Evolutionary conservation across 1,284 basidiomycete species (phyloP).

Genomic region (Apiotrichum akiyoshidainum): DNA sequence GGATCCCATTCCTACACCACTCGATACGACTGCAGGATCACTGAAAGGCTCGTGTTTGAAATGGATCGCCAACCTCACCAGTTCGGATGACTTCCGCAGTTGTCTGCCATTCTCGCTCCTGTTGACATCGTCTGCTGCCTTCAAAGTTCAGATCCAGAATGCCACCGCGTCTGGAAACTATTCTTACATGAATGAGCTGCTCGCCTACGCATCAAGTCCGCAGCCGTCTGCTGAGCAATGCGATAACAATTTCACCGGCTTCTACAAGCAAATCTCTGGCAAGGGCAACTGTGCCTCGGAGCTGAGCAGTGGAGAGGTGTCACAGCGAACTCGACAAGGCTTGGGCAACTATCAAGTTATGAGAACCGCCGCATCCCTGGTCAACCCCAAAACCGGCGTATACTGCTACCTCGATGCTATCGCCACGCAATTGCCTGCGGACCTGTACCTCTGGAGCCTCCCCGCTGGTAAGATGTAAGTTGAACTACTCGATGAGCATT

Average conservation of each 20-base stretch:
- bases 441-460: conserved; percentile 46
- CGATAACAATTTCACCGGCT: conserved; percentile 27
- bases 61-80: conserved; percentile 71
- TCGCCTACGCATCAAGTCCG: conserved; percentile 47
- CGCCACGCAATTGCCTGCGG: conserved; percentile 35
- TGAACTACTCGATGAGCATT: no score
- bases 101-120: conserved; percentile 75
- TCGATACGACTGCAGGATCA: conserved; percentile 62
- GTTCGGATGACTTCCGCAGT: conserved; percentile 58
- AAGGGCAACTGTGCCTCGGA: conserved; percentile 41
- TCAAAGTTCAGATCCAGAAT: conserved; percentile 43
- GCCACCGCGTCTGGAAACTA: conserved; percentile 61
- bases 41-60: conserved; percentile 66
- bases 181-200: conserved; percentile 61
- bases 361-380: conserved; percentile 33
- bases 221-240: conserved; percentile 27
- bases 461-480: conserved; percentile 45
- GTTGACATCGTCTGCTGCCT: conserved; percentile 59
- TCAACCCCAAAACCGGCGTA: conserved; percentile 31
- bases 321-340: conserved; percentile 29
- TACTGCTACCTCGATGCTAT: conserved; percentile 49
- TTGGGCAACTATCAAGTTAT: conserved; percentile 46
- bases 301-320: conserved; percentile 30
- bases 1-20: conserved; percentile 70
- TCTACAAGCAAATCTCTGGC: conserved; percentile 22